Evolutionary conservation across 2,329 filamentous ascomycete genomes (phyloP).

Genomic region (Xylaria hypoxylon): DNA sequence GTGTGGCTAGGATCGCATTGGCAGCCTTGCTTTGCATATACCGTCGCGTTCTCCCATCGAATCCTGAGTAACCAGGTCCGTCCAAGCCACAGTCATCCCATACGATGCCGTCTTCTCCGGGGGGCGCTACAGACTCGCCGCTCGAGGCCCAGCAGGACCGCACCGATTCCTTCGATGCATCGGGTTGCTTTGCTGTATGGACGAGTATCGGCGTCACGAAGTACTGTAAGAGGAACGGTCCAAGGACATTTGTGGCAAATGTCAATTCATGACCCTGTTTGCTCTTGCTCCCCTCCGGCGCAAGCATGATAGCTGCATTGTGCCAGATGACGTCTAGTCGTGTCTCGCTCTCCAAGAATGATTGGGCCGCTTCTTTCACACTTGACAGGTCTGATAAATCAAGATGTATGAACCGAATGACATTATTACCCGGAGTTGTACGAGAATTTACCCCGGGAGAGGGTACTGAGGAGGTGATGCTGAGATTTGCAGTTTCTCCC

Average conservation of each 20-base stretch:
- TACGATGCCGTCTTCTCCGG: slow-evolving; percentile 1
- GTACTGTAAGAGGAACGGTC: too few species aligned
- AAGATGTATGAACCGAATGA: neutral
- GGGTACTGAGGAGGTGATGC: too few species aligned
- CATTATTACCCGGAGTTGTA: neutral
- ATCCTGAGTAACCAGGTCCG: slow-evolving; percentile 1
- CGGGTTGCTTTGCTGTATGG: too few species aligned
- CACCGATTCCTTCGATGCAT: neutral
- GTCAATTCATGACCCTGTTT: too few species aligned
- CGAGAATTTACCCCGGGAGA: too few species aligned
- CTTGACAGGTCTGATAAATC: slow-evolving; percentile 1
- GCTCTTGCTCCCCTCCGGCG: too few species aligned
- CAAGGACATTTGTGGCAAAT: too few species aligned
- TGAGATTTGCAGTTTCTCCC: too few species aligned
- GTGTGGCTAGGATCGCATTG: too few species aligned
- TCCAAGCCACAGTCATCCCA: slow-evolving; percentile 1
- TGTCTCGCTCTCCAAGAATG: neutral
- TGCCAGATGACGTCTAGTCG: slow-evolving; percentile 7
- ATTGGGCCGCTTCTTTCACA: neutral
- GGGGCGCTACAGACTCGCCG: neutral
- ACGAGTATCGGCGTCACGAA: too few species aligned
- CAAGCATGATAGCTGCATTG: slow-evolving; percentile 11
- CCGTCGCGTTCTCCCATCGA: slow-evolving; percentile 7
- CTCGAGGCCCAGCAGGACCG: neutral
- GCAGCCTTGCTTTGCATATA: too few species aligned